These are phyloP conservation scores for Candida ascalaphidarum DNA, from an alignment of 805 yeast species.

Conservation along the genomic window DNA sequence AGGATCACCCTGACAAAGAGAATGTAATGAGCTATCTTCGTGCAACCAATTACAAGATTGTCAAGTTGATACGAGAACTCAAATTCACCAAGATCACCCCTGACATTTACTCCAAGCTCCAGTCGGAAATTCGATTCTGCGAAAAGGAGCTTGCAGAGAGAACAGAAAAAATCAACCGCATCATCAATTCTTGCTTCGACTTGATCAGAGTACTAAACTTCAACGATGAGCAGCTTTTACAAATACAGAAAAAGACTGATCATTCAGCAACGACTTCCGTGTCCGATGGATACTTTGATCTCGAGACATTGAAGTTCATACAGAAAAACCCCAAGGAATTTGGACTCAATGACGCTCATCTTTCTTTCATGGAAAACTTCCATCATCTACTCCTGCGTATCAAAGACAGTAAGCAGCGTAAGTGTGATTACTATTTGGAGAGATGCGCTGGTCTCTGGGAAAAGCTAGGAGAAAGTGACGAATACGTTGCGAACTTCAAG, in stretches of 20 bases:
- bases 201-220: conserved; percentile 19
- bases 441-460: conserved; percentile 49
- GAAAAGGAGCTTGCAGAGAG: conserved; percentile 17
- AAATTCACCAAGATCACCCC: conserved; percentile 28
- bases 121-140: conserved; percentile 16
- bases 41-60: conserved; percentile 29
- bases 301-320: conserved; percentile 28
- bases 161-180: conserved; percentile 11
- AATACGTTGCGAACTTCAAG: conserved; percentile 35
- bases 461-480: conserved; percentile 41
- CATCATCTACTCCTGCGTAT: conserved; percentile 20
- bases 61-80: conserved; percentile 24
- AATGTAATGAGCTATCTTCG: conserved; percentile 8
- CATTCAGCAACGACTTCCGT: conserved; percentile 5
- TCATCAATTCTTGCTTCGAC: conserved; percentile 16
- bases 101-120: conserved; percentile 15
- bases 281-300: conserved; percentile 26
- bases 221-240: conserved; percentile 21
- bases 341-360: conserved; percentile 28
- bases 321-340: conserved; percentile 28
- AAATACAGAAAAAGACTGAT: conserved; percentile 21
- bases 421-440: conserved; percentile 21
- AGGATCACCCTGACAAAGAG: too few relatives aligned
- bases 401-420: conserved; percentile 26
- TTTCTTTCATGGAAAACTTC: conserved; percentile 22